A percentile compares a stretch with the other conserved stretches of the same genome.
Evolutionary conservation across 192 early-diverging fungal genomes (phyloP).

Genomic region (Coemansia sp.): DNA sequence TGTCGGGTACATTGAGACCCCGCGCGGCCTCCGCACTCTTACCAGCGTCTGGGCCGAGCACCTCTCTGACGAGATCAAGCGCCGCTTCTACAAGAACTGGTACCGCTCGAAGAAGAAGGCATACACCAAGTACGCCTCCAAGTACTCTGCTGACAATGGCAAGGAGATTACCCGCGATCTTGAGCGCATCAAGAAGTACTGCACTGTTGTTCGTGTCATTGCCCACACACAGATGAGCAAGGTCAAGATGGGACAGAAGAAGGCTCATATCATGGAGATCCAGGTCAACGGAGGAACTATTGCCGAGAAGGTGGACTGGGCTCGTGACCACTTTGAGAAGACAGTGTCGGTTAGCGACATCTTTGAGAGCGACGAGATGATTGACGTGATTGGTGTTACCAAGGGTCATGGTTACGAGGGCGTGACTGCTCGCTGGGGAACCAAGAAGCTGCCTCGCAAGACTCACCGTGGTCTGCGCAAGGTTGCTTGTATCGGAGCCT

Average conservation of each 20-base stretch:
- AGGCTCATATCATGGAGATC: constrained; percentile 99
- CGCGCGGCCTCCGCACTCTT: constrained; percentile 94
- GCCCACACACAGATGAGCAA: constrained; percentile 97
- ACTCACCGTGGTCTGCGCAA: constrained; percentile 99
- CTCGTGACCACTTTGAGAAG: constrained; percentile 98
- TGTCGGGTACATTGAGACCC: constrained; percentile 99
- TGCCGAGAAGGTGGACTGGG: constrained; percentile 97
- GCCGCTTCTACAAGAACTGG: constrained; percentile 99
- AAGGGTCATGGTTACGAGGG: constrained; percentile 99
- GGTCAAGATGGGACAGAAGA: constrained; percentile 96
- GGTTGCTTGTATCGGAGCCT: constrained; percentile 99
- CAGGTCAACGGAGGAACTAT: constrained; percentile 98
- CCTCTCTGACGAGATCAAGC: constrained; percentile 93
- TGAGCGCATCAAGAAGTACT: constrained; percentile 99
- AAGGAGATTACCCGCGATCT: constrained; percentile 89
- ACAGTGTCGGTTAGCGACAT: constrained; percentile 81
- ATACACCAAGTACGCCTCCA: constrained; percentile 99
- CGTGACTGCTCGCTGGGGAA: constrained; percentile 99
- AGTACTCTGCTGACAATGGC: constrained; percentile 82
- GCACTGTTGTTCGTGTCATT: constrained; percentile 95
- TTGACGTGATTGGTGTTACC: constrained; percentile 98
- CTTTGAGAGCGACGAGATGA: constrained; percentile 99
- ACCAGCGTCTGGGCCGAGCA: constrained; percentile 99
- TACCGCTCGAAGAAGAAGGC: constrained; percentile 99
- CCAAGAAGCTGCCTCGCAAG: constrained; percentile 99